Conservation (phyloP, 1,284 basidiomycete genomes). For the Stygiomarasmius scandens region DNA sequence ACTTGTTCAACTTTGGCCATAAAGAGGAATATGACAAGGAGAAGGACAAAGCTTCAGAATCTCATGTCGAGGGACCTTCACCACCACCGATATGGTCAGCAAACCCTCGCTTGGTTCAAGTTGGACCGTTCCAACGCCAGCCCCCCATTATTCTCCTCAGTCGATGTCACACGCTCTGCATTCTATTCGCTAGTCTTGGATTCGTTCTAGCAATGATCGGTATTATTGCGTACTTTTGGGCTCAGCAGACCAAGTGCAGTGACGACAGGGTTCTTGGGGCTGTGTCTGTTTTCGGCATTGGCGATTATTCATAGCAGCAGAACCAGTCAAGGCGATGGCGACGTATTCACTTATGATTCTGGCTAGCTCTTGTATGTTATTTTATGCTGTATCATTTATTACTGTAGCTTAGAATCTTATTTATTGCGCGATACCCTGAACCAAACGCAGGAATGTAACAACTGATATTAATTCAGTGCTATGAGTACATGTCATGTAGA, state of each 20-base stretch:
- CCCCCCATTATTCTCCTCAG: constrained; percentile 50
- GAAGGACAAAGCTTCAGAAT: neutral
- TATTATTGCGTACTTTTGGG: constrained; percentile 55
- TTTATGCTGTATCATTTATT: too few species aligned
- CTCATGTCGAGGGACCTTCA: constrained; percentile 12
- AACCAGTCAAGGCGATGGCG: neutral
- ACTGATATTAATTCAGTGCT: too few species aligned
- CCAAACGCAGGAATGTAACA: too few species aligned
- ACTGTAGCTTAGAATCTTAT: too few species aligned
- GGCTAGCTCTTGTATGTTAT: too few species aligned
- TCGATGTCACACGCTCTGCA: constrained; percentile 51
- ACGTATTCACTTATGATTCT: neutral
- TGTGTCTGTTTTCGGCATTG: constrained; percentile 34
- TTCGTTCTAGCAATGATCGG: constrained; percentile 54
- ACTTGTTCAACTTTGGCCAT: neutral
- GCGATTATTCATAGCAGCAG: constrained; percentile 11
- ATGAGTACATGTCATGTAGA: too few species aligned
- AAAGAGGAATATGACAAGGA: neutral
- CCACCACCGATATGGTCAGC: constrained; percentile 36
- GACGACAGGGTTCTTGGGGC: constrained; percentile 40
- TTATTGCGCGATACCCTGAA: too few species aligned
- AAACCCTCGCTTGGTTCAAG: constrained; percentile 49
- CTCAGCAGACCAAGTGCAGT: constrained; percentile 45
- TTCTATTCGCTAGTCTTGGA: constrained; percentile 51
- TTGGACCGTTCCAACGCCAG: constrained; percentile 40